Base-by-base conservation (phyloP, 148 eudicot genomes). In the Arctostaphylos glauca region DNA sequence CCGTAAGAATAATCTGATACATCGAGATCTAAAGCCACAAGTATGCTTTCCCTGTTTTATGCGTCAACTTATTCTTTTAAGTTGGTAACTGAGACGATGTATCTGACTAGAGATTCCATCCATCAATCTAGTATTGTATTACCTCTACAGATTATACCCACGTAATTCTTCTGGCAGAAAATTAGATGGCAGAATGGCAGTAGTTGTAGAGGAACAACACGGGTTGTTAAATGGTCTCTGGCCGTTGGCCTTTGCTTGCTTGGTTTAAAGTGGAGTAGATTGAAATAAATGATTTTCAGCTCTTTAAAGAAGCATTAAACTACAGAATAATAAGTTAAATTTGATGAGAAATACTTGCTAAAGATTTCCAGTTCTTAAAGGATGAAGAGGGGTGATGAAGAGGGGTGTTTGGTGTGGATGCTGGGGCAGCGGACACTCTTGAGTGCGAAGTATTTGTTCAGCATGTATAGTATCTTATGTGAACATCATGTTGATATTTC, bases 21-120 rank as follows among this genome's bases (percentile, higher is more conserved):
- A 96, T 84, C 93, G 98, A 78, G 98, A 96, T 86, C 83, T 96
- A 85, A 96, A 96, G 89, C 98, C 98, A 38, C 98, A 96, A 95
- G 98, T 93, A 64, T 81, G 84, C 76, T 70, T 64, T 67, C 59
- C 71, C 21, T 67, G 25, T 67, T 59, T 72, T 52, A 31, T 52
- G 31, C 1, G 2, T 47, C n/a, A 18, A 5, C n/a, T 58, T 19
- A 31, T 55, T 49, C 43, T n/a, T 16, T n/a, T 7, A 3, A 9
- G 23, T 81, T 9, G 44, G 2, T 52, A 31, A 31, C 16, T 31
- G 38, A 31, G 38, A 31, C 38, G 0, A 31, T 31, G 38, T 31
- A 31, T 31, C 0, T 31, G 38, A 31, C 38, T 31, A 31, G 38
- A 31, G 38, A 31, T 31, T 31, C 38, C 38, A 31, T 31, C 38